Evolutionary conservation across 192 early-diverging fungal genomes (phyloP), one percentile per base, ranked within the genome.

Genomic region (Coemansia sp.): DNA sequence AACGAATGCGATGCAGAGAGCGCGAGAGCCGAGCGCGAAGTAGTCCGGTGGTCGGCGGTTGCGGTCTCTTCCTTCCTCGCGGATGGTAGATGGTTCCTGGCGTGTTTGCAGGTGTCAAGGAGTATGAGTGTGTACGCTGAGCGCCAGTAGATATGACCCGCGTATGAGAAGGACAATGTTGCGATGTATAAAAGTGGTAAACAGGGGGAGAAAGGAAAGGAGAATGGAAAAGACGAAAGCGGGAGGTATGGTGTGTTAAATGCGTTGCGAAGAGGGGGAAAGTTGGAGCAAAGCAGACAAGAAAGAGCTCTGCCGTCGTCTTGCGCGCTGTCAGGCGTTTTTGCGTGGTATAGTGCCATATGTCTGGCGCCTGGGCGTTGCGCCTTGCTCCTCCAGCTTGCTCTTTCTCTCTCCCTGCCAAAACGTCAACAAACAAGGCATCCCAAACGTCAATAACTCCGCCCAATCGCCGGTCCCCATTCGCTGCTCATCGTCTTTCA

Each of bases 31-130:
- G 56, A 56, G 18, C 18, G 57, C 21, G 67, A 21, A 9, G 39
- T 40, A 4, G 39, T 59, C 57, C 37, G 18, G 57, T 59, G 11
- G 57, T 59, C 18, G 41, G 44, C n/a, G 49, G 52, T 38, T n/a
- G 60, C 41, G 45, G 58, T 40, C 4, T 66, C 41, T 39, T 70
- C 57, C 19, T 44, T 42, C 21, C 63, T 61, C 49, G 16, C 18
- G 40, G 61, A 49, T 9, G 65, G 67, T 37, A 59, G 61, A 23
- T 69, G 67, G 41, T 59, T 61, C 67, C 68, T 23, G n/a, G 63
- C 63, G 63, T 69, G 67, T 38, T 68, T 75, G 62, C 48, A 69
- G 50, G 72, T 65, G 62, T 75, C 66, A 26, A 75, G 66, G 26
- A 67, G 60, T 48, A 50, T 48, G 18, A 70, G 68, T 11, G 74